Conservation (phyloP, 2,329 filamentous ascomycete genomes). For the Aspergillus tanneri region DNA sequence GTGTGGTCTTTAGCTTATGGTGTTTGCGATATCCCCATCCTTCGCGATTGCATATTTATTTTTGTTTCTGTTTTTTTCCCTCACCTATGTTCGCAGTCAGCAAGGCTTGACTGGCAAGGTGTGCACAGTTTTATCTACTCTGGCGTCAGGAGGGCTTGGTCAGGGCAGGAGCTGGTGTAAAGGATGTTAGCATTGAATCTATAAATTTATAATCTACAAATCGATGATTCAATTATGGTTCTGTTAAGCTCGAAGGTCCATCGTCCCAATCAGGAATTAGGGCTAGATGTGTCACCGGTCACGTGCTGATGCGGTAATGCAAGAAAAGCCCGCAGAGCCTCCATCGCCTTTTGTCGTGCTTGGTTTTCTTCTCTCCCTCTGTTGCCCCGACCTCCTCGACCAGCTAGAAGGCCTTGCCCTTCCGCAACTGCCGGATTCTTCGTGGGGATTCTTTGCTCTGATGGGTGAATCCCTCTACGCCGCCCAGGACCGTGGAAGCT, state of each 20-base stretch:
- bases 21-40: conserved; percentile 12
- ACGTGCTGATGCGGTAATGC: conserved; percentile 3
- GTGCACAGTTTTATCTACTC: conserved; percentile 12
- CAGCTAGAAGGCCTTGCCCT: conserved; percentile 15
- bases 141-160: neutral
- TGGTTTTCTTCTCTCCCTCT: neutral
- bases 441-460: conserved; percentile 26
- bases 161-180: neutral
- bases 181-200: neutral
- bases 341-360: neutral
- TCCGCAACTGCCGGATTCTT: conserved; percentile 19
- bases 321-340: conserved; percentile 3
- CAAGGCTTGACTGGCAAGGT: neutral
- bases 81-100: neutral
- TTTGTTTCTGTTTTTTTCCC: conserved; percentile 11
- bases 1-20: conserved; percentile 5
- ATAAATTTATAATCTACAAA: no score
- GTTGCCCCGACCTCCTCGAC: neutral
- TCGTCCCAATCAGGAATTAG: conserved; percentile 2
- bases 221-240: no score
- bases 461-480: conserved; percentile 37
- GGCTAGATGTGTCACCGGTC: neutral
- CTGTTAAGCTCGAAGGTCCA: no score
- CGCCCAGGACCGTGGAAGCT: conserved; percentile 40
- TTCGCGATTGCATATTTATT: conserved; percentile 1